Evolutionary conservation across 1,284 basidiomycete genomes (phyloP).

Genomic region (Boletus mariae): DNA sequence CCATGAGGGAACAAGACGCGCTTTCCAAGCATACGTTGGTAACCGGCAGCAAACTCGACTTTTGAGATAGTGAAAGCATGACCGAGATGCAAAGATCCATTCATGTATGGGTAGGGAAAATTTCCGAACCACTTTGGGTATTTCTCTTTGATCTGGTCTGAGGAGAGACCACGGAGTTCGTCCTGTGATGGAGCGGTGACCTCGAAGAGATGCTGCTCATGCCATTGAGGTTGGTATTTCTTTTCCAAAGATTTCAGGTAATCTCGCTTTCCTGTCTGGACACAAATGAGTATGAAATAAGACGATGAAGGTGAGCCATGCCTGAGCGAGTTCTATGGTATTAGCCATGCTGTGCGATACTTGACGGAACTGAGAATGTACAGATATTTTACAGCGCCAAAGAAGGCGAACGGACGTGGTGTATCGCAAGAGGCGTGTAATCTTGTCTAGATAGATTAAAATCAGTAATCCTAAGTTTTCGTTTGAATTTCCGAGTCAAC

Average conservation of each 20-base stretch:
- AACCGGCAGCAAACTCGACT: conserved; percentile 96
- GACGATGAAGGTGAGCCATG: conserved; percentile 17
- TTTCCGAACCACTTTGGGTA: conserved; percentile 97
- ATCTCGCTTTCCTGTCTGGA: conserved; percentile 90
- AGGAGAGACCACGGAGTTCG: conserved; percentile 61
- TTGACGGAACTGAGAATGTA: conserved; percentile 19
- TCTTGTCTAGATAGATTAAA: conserved; percentile 25
- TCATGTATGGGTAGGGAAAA: conserved; percentile 98
- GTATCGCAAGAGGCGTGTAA: conserved; percentile 25
- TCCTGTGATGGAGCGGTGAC: conserved; percentile 74
- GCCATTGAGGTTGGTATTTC: conserved; percentile 83
- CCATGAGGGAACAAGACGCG: conserved; percentile 93
- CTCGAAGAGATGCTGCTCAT: conserved; percentile 72
- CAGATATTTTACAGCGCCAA: conserved; percentile 33
- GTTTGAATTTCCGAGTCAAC: conserved; percentile 8
- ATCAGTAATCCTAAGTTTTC: conserved; percentile 17
- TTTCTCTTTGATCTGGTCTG: conserved; percentile 62
- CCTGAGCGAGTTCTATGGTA: conserved; percentile 56
- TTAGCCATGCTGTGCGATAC: conserved; percentile 40
- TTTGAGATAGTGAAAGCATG: conserved; percentile 99
- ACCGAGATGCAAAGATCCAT: conserved; percentile 94
- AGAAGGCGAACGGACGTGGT: conserved; percentile 23
- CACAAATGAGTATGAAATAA: conserved; percentile 7
- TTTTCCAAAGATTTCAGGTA: conserved; percentile 80
- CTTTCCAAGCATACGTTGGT: conserved; percentile 94